Conservation (phyloP, 139 green algal genomes). For the Ettlia oleoabundans region DNA sequence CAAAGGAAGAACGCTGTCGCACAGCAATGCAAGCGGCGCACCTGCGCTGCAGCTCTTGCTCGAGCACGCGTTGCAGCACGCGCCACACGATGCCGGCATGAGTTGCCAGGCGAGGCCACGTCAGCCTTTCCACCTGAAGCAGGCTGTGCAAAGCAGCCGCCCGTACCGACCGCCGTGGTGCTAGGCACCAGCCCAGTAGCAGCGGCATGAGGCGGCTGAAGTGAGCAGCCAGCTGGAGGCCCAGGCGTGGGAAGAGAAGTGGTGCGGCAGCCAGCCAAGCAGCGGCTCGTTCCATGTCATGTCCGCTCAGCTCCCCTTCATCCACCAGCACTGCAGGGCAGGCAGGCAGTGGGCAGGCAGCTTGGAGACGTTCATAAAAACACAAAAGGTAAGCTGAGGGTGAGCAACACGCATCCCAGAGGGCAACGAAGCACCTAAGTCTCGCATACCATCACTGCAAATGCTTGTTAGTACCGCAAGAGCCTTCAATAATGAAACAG, state of each 20-base stretch:
- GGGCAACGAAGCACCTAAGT: too few relatives aligned
- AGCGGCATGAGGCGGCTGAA: slow-evolving; percentile 22
- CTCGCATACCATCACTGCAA: too few relatives aligned
- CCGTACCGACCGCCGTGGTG: neutral
- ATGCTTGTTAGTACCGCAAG: too few relatives aligned
- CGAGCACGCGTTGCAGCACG: neutral
- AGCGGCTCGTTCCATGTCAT: neutral
- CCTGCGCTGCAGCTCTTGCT: slow-evolving; percentile 5
- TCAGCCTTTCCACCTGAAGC: neutral
- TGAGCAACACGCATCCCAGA: too few relatives aligned
- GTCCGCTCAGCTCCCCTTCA: neutral
- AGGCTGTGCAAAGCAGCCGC: neutral
- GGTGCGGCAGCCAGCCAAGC: slow-evolving; percentile 23
- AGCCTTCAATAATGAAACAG: too few relatives aligned
- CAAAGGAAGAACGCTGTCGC: too few relatives aligned
- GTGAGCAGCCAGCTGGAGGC: slow-evolving; percentile 17
- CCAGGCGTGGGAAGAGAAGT: neutral
- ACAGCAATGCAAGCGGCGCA: too few relatives aligned
- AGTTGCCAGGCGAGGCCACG: neutral
- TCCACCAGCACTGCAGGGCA: slow-evolving; percentile 15
- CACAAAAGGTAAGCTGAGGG: neutral
- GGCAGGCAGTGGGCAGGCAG: neutral
- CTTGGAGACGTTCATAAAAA: neutral
- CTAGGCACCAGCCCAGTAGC: slow-evolving; percentile 22
- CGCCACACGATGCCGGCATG: slow-evolving; percentile 12